Base-by-base conservation (phyloP, 176 grass and related monocot species). In the Microstegium vimineum region DNA sequence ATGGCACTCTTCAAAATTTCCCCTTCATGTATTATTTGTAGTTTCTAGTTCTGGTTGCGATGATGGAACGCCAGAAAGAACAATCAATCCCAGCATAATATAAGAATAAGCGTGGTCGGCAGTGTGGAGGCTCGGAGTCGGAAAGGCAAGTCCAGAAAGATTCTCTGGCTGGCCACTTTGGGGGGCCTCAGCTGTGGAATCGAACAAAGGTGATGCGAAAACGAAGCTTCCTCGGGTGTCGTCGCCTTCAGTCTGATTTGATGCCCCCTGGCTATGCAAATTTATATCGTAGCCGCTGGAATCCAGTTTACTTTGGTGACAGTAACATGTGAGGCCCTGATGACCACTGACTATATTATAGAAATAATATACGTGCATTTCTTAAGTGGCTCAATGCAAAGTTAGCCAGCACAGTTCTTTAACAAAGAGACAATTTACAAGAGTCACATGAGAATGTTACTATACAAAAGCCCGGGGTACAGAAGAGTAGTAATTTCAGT, bases 391-490 rank as follows among this genome's bases (percentile, higher is more conserved):
- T 54, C 51, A 56, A 56, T 56, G 2, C 52, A 56, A 61, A 41
- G 32, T 33, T 56, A 56, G 25, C 38, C 18, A 56, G 63, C 13
- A 76, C 36, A 42, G 6, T 47, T 69, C 38, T 70, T 33, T 62
- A 87, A 23, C 31, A 5, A 8, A 32, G 5, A 81, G 6, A 63
- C 42, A 84, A 81, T 84, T 86, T 84, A 91, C 75, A 89, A 28
- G 2, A 49, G 80, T 78, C 81, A 94, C 56, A 86, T 74, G 35
- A 89, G 82, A 63, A 81, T 35, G 66, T 87, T 90, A 68, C 47
- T 88, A 30, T 91, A 56, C 18, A 81, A 64, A 51, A 94, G 62
- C 62, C 86, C 89, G 1, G 92, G 92, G 54, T 94, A 91, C 32
- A 94, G 75, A 41, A 87, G 86, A 49, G 69, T 62, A 40, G 71